Conservation (phyloP, 371 early-diverging fungal species). For the Blastocladiella emersonii region DNA sequence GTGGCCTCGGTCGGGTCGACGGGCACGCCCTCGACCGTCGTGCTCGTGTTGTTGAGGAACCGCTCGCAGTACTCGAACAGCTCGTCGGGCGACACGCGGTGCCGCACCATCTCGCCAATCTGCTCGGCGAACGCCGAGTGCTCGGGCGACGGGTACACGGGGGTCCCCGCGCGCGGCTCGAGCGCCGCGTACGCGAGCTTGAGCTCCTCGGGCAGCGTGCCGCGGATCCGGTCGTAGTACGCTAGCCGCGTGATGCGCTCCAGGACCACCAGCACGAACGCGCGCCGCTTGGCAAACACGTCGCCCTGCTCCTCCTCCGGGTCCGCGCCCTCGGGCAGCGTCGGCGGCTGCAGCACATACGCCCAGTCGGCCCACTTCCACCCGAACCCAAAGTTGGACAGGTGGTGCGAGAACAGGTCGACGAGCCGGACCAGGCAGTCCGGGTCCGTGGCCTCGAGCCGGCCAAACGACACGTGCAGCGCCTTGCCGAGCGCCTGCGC, state of each 20-base stretch:
- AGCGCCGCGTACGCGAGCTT: not conserved
- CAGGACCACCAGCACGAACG: not conserved
- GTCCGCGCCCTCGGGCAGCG: not conserved
- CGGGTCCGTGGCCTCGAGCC: not conserved
- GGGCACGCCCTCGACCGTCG: not conserved
- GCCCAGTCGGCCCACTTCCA: slow-evolving; percentile 4
- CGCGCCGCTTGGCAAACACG: not conserved
- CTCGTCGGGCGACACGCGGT: not conserved
- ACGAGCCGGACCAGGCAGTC: slow-evolving; percentile 1
- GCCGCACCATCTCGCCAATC: not conserved
- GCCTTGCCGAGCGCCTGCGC: not conserved
- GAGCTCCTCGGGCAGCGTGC: not conserved
- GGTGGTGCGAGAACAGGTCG: slow-evolving; percentile 5
- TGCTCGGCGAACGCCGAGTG: not conserved
- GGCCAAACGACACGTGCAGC: not conserved
- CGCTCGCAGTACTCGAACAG: not conserved
- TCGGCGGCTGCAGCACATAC: not conserved
- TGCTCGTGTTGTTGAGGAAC: not conserved
- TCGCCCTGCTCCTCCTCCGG: not conserved
- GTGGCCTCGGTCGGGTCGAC: not conserved
- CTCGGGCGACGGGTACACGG: not conserved
- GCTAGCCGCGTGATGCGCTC: not conserved
- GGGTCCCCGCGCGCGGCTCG: not conserved
- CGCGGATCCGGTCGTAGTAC: not conserved
- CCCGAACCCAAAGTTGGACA: not conserved